Conservation (phyloP, 2,329 filamentous ascomycete genomes). For the Bimuria novae-zelandiae region DNA sequence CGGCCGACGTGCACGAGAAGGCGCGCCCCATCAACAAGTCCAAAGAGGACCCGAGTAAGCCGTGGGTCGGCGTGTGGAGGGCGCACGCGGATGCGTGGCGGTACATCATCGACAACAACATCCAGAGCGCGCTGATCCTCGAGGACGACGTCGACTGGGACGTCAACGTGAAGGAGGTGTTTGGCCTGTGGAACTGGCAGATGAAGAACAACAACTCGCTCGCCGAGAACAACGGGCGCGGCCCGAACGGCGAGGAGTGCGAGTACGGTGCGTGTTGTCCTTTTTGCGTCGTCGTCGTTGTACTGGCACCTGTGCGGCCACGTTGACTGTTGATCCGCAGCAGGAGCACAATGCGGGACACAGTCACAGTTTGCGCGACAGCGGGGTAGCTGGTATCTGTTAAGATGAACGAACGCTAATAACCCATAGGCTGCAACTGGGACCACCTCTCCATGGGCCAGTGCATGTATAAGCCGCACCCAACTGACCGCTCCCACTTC, state of each 20-base stretch:
- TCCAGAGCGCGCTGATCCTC: slow-evolving; percentile 32
- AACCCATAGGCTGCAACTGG: slow-evolving; percentile 28
- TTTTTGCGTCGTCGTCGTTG: slow-evolving; percentile 4
- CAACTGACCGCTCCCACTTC: slow-evolving; percentile 22
- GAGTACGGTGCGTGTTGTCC: slow-evolving; percentile 18
- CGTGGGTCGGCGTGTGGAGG: slow-evolving; percentile 12
- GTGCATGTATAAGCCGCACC: slow-evolving; percentile 34
- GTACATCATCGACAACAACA: slow-evolving; percentile 18
- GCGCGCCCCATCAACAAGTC: slow-evolving; percentile 7
- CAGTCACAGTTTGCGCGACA: background rate
- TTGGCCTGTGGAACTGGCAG: slow-evolving; percentile 13
- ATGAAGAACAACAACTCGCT: slow-evolving; percentile 10
- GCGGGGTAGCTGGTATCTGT: no score
- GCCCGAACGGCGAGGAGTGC: slow-evolving; percentile 15
- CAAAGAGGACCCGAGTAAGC: slow-evolving; percentile 5
- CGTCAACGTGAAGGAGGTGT: slow-evolving; percentile 24
- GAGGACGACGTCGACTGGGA: slow-evolving; percentile 38
- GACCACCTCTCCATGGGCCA: slow-evolving; percentile 49
- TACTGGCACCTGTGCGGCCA: no score
- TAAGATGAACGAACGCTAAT: background rate
- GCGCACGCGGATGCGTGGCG: slow-evolving; percentile 17
- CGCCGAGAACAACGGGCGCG: slow-evolving; percentile 15
- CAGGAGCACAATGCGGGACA: background rate
- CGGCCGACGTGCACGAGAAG: slow-evolving; percentile 7
- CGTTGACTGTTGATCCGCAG: no score